Evolutionary conservation across 2,329 filamentous ascomycete species (phyloP).

Genomic region (Colletotrichum somersetense): DNA sequence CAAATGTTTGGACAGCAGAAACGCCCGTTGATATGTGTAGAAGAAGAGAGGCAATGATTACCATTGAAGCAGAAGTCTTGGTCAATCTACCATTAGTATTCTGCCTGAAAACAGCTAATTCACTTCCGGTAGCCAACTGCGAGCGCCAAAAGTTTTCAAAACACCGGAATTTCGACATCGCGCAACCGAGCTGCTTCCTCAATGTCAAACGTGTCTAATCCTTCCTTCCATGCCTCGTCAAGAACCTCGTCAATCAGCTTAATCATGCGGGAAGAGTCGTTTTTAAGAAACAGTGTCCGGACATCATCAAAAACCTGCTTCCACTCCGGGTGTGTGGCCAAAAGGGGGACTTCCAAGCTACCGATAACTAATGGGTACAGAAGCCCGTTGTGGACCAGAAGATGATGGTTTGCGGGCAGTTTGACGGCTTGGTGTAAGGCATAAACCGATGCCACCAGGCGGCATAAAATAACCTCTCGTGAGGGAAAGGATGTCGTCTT

Average conservation of each 20-base stretch:
- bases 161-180: slow-evolving; percentile 40
- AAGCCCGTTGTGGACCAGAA: slow-evolving; percentile 46
- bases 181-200: slow-evolving; percentile 33
- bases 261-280: slow-evolving; percentile 25
- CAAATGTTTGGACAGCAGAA: too few species aligned
- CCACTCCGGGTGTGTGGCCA: slow-evolving; percentile 42
- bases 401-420: slow-evolving; percentile 41
- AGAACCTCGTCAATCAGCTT: slow-evolving; percentile 27
- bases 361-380: slow-evolving; percentile 47
- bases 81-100: too few species aligned
- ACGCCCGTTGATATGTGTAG: too few species aligned
- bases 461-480: slow-evolving; percentile 44
- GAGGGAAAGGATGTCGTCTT: slow-evolving; percentile 1
- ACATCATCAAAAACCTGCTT: slow-evolving; percentile 36
- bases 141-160: slow-evolving; percentile 1
- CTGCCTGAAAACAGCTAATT: too few species aligned
- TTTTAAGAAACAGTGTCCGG: slow-evolving; percentile 8
- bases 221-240: slow-evolving; percentile 32
- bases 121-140: too few species aligned
- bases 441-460: slow-evolving; percentile 46
- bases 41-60: too few species aligned
- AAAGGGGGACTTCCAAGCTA: slow-evolving; percentile 45
- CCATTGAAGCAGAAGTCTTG: too few species aligned
- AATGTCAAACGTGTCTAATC: slow-evolving; percentile 36
- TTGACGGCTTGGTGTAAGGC: slow-evolving; percentile 41